Conservation (phyloP, 164 flowering plant genomes). For the Dillenia suffruticosa region DNA sequence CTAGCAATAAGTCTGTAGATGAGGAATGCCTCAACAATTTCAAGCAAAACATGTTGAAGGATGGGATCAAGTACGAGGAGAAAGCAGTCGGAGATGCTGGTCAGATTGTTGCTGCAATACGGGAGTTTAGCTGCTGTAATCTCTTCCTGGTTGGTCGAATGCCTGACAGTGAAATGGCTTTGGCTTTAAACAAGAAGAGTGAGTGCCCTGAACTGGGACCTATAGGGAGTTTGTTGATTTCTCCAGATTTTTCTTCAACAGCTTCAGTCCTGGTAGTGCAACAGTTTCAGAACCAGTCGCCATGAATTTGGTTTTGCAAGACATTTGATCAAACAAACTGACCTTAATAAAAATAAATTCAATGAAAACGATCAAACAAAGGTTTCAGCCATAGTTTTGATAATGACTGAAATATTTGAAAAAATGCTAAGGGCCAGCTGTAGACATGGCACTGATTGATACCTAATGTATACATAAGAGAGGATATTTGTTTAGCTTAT, state of each 20-base stretch:
- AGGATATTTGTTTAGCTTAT: too few relatives aligned
- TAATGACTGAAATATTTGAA: too few relatives aligned
- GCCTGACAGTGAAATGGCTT: constrained; percentile 21
- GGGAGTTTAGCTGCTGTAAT: constrained; percentile 17
- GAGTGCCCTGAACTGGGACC: constrained; percentile 45
- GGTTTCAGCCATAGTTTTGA: too few relatives aligned
- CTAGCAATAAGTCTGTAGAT: background rate
- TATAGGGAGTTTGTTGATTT: constrained; percentile 29
- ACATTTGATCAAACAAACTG: too few relatives aligned
- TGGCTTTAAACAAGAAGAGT: constrained; percentile 4
- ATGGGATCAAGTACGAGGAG: constrained; percentile 23
- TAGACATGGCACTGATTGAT: too few relatives aligned
- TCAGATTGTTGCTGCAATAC: constrained; percentile 8
- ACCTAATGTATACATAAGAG: too few relatives aligned
- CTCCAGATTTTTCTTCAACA: constrained; percentile 24
- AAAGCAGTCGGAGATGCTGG: constrained; percentile 12
- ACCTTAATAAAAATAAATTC: too few relatives aligned
- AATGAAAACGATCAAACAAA: too few relatives aligned
- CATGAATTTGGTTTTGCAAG: background rate
- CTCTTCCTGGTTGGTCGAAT: constrained; percentile 35
- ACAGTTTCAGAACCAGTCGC: constrained; percentile 14
- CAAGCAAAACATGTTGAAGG: constrained; percentile 7
- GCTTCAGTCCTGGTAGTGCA: constrained; percentile 44
- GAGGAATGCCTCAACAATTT: constrained; percentile 12
- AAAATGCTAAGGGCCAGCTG: too few relatives aligned